Percentiles rank a stretch among this genome's conserved stretches.
These are phyloP conservation scores for Phaeosphaeriaceae sp. DNA, from an alignment of 2,329 filamentous ascomycete species.

Conservation along the genomic window DNA sequence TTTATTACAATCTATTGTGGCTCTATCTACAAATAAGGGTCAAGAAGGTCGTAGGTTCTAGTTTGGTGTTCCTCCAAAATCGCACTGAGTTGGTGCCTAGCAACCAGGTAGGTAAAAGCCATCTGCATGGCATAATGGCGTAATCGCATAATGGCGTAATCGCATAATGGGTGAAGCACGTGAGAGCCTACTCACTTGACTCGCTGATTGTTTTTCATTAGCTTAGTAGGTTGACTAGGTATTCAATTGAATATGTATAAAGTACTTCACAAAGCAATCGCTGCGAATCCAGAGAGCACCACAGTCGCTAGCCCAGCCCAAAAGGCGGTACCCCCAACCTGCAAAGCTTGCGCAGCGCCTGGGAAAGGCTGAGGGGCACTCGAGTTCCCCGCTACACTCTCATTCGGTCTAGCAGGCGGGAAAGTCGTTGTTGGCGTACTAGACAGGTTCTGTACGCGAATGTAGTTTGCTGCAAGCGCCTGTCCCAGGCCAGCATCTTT, in stretches of 20 bases:
- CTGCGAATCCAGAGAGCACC: slow-evolving; percentile 26
- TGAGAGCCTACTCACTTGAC: not conserved
- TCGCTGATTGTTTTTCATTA: not conserved
- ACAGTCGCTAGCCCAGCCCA: slow-evolving; percentile 22
- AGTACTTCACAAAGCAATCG: slow-evolving; percentile 23
- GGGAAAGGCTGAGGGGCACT: slow-evolving; percentile 15
- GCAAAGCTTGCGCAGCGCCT: slow-evolving; percentile 16
- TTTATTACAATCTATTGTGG: no score
- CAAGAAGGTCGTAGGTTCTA: no score
- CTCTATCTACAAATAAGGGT: no score
- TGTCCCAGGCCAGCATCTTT: slow-evolving; percentile 33
- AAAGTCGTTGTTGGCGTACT: slow-evolving; percentile 26
- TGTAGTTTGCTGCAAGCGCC: slow-evolving; percentile 49
- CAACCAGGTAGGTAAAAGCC: no score
- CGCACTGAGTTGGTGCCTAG: no score
- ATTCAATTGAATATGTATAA: no score
- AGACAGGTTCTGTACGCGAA: slow-evolving; percentile 44
- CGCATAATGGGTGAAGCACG: slow-evolving; percentile 1
- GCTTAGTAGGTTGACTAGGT: no score
- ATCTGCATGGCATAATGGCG: slow-evolving; percentile 13
- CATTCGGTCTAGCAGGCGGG: slow-evolving; percentile 25
- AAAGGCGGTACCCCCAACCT: slow-evolving; percentile 12
- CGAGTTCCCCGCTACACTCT: slow-evolving; percentile 8
- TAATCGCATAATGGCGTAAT: not conserved
- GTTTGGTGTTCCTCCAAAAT: no score